A percentile compares a stretch with the other conserved stretches of the same genome.
phyloP scores from a whole-genome alignment of 306 rosid genomes.

The Pueraria montana region DNA sequence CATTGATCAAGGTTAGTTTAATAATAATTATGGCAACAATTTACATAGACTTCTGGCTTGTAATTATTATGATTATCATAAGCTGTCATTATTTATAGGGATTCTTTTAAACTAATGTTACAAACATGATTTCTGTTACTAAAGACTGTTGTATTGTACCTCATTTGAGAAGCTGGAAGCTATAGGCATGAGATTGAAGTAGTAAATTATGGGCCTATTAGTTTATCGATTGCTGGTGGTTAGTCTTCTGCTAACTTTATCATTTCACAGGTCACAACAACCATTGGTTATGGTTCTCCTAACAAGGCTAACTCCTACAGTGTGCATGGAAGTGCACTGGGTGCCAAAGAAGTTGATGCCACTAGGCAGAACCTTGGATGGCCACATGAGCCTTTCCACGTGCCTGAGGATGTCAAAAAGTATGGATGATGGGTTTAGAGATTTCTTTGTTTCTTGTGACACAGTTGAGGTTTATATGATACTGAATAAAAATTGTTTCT shows the following conservation, averaged over 20 bases:
- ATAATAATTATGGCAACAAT: neutral
- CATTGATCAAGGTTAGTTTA: conserved; percentile 85
- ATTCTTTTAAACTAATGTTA: conserved; percentile 21
- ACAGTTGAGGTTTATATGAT: conserved; percentile 40
- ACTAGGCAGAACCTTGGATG: conserved; percentile 95
- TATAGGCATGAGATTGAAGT: conserved; percentile 23
- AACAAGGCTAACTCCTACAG: conserved; percentile 98
- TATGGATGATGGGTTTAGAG: conserved; percentile 50
- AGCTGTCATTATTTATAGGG: conserved; percentile 1
- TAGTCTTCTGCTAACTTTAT: conserved; percentile 30
- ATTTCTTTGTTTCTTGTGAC: conserved; percentile 8
- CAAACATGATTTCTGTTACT: conserved; percentile 24
- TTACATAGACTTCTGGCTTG: neutral
- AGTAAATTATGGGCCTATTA: neutral
- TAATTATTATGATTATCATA: neutral
- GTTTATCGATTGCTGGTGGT: neutral
- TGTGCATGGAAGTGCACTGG: conserved; percentile 97
- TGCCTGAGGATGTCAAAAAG: conserved; percentile 95
- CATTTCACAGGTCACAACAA: conserved; percentile 86
- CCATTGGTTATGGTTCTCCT: conserved; percentile 98
- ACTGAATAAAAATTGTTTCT: conserved; percentile 38
- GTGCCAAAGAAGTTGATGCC: conserved; percentile 99
- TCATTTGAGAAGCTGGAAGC: conserved; percentile 29
- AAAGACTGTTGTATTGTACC: neutral
- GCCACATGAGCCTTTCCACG: conserved; percentile 97